Percentiles rank a stretch among this genome's conserved stretches.
Conservation (phyloP, 208 protist genomes). For the Leishmania mexicana region DNA sequence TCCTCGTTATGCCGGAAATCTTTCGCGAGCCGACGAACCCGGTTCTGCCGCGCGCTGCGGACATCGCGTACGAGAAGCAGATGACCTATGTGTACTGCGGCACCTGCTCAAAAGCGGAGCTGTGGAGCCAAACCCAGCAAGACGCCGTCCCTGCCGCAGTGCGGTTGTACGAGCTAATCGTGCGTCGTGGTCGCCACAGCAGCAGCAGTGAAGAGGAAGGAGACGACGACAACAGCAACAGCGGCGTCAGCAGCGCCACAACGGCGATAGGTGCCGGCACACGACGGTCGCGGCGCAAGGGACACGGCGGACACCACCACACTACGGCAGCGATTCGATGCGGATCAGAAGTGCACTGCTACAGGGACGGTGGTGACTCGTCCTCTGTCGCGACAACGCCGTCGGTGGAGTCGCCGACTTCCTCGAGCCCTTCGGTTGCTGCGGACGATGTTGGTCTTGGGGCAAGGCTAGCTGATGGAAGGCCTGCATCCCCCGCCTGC, state of each 20-base stretch:
- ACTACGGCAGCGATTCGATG: not conserved
- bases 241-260: not conserved
- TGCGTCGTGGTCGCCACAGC: constrained; percentile 22
- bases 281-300: not conserved
- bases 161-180: constrained; percentile 28
- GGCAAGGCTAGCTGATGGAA: not conserved
- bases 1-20: constrained; percentile 76
- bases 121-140: constrained; percentile 30
- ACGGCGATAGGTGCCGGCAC: not conserved
- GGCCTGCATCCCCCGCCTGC: not conserved
- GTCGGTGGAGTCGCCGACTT: constrained; percentile 27
- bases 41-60: constrained; percentile 61
- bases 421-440: not conserved
- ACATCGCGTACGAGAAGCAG: constrained; percentile 81
- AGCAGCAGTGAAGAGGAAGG: constrained; percentile 17
- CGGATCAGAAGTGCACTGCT: not conserved
- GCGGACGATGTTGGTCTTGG: not conserved
- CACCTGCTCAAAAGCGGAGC: constrained; percentile 59
- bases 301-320: not conserved
- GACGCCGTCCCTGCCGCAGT: constrained; percentile 24
- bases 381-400: constrained; percentile 22
- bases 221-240: not conserved
- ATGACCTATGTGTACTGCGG: constrained; percentile 87
- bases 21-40: constrained; percentile 63
- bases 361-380: not conserved